Evolutionary conservation across 495 filamentous ascomycete species (phyloP), one percentile per base, ranked within the genome.

Genomic region (Neurospora tetrasperma): DNA sequence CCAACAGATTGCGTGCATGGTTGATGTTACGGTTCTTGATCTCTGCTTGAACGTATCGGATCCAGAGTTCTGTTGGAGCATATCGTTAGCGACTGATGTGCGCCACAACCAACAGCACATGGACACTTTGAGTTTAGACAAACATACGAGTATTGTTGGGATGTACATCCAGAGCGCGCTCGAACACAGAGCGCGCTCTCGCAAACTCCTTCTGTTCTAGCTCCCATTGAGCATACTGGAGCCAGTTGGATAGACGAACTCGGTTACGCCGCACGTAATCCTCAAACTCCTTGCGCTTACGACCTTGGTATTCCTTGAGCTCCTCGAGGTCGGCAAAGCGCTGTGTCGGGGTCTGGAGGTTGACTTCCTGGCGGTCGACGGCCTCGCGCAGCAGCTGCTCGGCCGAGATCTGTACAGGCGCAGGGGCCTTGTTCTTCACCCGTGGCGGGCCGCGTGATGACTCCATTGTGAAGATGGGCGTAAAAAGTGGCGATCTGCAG

Each of bases 211-310:
- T 99, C 82, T 99, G 96, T 81, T 99, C 96, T 42, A 99, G 86
- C 81, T 99, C 96, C 94, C 94, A 99, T 73, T 92, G 89, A 44
- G 96, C 96, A 86, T 99, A 99, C 75, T 93, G 91, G 89, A 97
- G 94, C 96, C 96, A 99, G 80, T 99, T 98, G 82, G 96, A 96
- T 87, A 98, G 94, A 75, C 97, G 97, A 78, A 98, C 87, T 76
- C 94, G 84, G 79, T 98, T 98, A 70, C 96, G 92, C 73, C 93
- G 91, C 69, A 98, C 93, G 92, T 97, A 98, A 86, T 97, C 92
- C 81, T 99, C 96, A 78, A 97, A 99, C 78, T 98, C 96, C 81
- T 94, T 96, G 75, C 96, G 86, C 83, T 98, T 98, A 71, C 96
- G 89, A 70, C 94, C 95, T 78, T 98, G 96, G 83, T 92, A 97